Conservation (phyloP, 352 stramenopile species). For the Phytophthora boehmeriae region DNA sequence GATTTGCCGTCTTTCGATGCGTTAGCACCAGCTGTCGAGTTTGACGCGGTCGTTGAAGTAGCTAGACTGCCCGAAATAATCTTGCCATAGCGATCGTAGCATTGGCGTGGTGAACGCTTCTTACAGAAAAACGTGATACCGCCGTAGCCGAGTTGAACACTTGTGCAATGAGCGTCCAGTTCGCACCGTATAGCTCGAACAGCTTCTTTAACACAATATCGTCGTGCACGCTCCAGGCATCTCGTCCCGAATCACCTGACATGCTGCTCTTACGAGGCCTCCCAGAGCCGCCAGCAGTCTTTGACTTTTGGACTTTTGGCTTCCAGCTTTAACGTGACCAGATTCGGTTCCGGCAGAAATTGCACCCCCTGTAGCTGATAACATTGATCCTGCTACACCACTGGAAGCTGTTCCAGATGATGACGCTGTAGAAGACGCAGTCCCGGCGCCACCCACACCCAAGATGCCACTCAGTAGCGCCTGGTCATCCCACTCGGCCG, state of each 20-base stretch:
- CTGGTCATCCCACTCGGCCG: conserved; percentile 81
- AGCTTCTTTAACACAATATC: conserved; percentile 85
- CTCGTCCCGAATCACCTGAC: conserved; percentile 53
- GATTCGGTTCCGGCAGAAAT: conserved; percentile 13
- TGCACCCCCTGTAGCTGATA: conserved; percentile 1
- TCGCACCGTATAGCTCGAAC: conserved; percentile 85
- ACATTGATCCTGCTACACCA: conserved; percentile 14
- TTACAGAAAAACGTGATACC: conserved; percentile 77
- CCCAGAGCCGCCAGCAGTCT: conserved; percentile 34
- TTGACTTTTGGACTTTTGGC: conserved; percentile 65
- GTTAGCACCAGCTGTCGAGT: not conserved
- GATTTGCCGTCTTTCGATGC: conserved; percentile 53
- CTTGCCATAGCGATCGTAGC: conserved; percentile 86
- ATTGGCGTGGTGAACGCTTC: conserved; percentile 82
- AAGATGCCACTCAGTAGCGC: conserved; percentile 75
- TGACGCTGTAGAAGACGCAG: conserved; percentile 26
- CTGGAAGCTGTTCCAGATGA: conserved; percentile 29
- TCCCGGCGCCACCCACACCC: conserved; percentile 23
- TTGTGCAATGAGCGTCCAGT: conserved; percentile 89
- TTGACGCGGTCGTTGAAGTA: conserved; percentile 10
- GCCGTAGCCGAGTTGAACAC: conserved; percentile 79
- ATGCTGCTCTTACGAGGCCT: conserved; percentile 67
- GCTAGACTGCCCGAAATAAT: conserved; percentile 68
- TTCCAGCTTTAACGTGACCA: conserved; percentile 22
- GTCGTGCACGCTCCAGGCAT: conserved; percentile 74